Base-by-base conservation (phyloP, 768 basidiomycete species). In the Coprinopsis sp. region DNA sequence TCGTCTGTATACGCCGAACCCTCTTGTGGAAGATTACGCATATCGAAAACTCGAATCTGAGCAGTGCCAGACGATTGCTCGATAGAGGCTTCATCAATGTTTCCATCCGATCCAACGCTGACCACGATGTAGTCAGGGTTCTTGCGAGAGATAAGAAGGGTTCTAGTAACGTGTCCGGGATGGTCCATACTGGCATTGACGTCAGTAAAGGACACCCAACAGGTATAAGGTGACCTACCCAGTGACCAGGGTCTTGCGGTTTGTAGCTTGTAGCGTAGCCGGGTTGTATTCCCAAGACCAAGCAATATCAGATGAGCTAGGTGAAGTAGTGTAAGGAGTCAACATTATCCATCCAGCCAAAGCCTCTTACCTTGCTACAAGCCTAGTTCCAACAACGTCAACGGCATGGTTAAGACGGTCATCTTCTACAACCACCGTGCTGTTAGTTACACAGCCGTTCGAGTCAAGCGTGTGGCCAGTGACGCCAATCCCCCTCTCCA, bases 281-380 rank as follows among this genome's bases (percentile, higher is more conserved):
- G 53, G 39, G 19, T 51, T 38, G 37, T 54, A 54, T 23, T 54
- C 51, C 53, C 53, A 54, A 18, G 43, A 48, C 46, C 46, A 54
- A 27, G 54, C 51, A 19, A 49, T 25, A 36, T 55, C 47, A 14
- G 47, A 18, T 3, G 48, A 50, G 29, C 44, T 50, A 33, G n/a
- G 21, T 22, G 24, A 3, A 7, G 21, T 21, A 30, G 16, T 23
- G 19, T 2, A 8, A 45, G 21, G 13, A 37, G 28, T 7, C 34
- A 19, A 45, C 5, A 16, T 21, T 7, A 28, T 19, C 28, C 13
- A n/a, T 19, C n/a, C n/a, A 21, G 18, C 10, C 28, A 10, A 19
- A 7, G 3, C 21, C 16, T 6, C 45, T 10, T 30, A 46, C 45
- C 45, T 46, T 8, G 46, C 46, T 31, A 28, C 38, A 6, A 47